Evolutionary conservation across 176 grass and related monocot species (phyloP), one percentile per base, ranked within the genome.

Genomic region (Puccinellia tenuiflora): DNA sequence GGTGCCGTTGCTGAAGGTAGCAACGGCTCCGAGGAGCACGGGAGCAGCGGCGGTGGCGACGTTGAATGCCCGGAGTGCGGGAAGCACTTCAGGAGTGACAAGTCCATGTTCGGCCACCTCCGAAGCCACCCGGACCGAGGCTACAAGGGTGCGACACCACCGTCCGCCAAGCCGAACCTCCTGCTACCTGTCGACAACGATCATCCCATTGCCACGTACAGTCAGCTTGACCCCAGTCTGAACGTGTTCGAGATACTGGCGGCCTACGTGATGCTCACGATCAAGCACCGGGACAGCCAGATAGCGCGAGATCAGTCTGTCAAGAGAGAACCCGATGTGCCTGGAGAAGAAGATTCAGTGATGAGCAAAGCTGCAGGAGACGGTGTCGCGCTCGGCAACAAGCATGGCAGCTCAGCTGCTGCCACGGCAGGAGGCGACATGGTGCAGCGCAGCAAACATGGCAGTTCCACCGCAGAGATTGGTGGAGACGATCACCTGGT

Each of bases 51-150:
- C 0, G 13, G 68, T 1, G 68, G 60, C 0, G 13, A 61, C 2
- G 60, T 89, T 0, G n/a, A 68, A 6, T 85, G 88, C 6, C 79
- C 78, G 0, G 78, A 85, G 42, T 89, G 88, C 14, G 70, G 59
- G 0, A 89, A 85, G 9, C n/a, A 13, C 10, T 89, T 89, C 83
- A 89, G 53, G 73, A 90, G 82, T 45, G 16, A 86, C 12, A 86
- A 90, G 17, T 90, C 83, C 3, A 78, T 90, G 83, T 90, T 83
- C 2, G 83, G 88, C 5, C 88, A 90, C 33, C 79, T 90, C 0
- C 9, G 79, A 1, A 90, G 88, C 55, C 88, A 90, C 15, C 88
- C 83, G 0, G 73, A 86, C 11, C 64, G 79, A 35, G 83, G 88
- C 0, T 86, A 90, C 5, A 86, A 83, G 29, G 87, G 87, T 1